A percentile compares a stretch with the other conserved stretches of the same genome.
phyloP scores from a whole-genome alignment of 768 basidiomycete genomes.

The Calocybe cyanea region DNA sequence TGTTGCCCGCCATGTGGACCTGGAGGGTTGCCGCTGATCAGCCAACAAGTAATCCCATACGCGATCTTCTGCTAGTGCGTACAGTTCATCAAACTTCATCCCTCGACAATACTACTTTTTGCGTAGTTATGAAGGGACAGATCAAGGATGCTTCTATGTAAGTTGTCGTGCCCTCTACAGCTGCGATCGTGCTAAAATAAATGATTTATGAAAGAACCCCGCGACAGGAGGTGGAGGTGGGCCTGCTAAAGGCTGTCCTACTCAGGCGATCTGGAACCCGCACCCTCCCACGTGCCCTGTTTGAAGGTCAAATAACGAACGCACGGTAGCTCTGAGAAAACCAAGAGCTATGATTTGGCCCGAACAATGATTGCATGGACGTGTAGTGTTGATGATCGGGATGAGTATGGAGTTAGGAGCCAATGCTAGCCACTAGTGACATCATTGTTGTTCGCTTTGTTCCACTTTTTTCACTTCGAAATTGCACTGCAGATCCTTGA shows the following conservation, averaged over 20 bases:
- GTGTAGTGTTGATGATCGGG: no score
- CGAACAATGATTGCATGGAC: no score
- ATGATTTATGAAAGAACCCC: conserved; percentile 10
- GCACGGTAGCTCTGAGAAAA: neutral
- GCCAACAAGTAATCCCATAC: conserved; percentile 15
- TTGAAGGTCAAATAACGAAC: neutral
- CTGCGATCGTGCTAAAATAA: no score
- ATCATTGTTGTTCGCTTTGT: neutral
- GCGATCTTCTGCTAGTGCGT: conserved; percentile 18
- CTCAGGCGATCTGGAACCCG: conserved; percentile 13
- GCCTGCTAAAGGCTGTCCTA: conserved; percentile 13
- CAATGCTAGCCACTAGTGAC: neutral
- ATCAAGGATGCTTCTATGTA: conserved; percentile 14
- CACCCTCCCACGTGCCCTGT: conserved; percentile 19
- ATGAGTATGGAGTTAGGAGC: no score
- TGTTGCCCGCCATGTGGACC: conserved; percentile 17
- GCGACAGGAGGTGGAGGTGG: conserved; percentile 12
- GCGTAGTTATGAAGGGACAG: conserved; percentile 10
- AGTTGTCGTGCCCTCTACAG: no score
- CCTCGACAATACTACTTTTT: neutral
- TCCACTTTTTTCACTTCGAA: no score
- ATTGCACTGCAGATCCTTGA: no score
- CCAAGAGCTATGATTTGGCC: no score
- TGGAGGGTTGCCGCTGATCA: conserved; percentile 11
- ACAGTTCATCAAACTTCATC: neutral